Evolutionary conservation across 306 rosid species (phyloP).

Genomic region (Prosopis cineraria): DNA sequence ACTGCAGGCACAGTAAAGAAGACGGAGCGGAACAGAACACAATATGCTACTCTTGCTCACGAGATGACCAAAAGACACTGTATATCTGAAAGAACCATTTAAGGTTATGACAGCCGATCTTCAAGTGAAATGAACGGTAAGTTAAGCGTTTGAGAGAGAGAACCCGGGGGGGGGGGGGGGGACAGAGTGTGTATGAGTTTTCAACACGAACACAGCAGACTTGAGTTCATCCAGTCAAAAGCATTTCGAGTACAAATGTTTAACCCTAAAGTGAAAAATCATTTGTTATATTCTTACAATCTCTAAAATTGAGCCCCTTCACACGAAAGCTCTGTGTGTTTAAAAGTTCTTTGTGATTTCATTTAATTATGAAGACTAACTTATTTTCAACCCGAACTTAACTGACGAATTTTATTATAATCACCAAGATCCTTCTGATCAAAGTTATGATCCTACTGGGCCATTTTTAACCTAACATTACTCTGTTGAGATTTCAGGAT

Average conservation of each 20-base stretch:
- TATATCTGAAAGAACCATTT: neutral
- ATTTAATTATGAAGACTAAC: neutral
- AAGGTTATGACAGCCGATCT: neutral
- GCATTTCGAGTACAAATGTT: neutral
- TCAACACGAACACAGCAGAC: neutral
- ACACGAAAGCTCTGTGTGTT: neutral
- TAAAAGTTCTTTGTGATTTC: neutral
- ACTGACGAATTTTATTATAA: neutral
- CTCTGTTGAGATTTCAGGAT: neutral
- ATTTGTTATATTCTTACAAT: neutral
- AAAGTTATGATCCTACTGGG: neutral
- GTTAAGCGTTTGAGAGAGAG: no score
- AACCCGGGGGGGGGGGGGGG: no score
- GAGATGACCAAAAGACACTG: neutral
- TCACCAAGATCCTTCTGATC: neutral
- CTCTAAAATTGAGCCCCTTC: neutral
- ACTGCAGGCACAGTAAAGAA: neutral
- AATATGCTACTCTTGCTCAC: neutral
- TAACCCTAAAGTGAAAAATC: neutral
- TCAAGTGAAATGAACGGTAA: neutral
- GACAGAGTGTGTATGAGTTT: neutral
- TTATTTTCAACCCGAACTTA: neutral
- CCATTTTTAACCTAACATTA: neutral
- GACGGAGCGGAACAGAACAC: neutral
- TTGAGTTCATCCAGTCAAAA: neutral